A percentile compares a stretch with the other conserved stretches of the same genome.
phyloP scores from a whole-genome alignment of 1,284 basidiomycete species.

The Cutaneotrichosporon sp. region DNA sequence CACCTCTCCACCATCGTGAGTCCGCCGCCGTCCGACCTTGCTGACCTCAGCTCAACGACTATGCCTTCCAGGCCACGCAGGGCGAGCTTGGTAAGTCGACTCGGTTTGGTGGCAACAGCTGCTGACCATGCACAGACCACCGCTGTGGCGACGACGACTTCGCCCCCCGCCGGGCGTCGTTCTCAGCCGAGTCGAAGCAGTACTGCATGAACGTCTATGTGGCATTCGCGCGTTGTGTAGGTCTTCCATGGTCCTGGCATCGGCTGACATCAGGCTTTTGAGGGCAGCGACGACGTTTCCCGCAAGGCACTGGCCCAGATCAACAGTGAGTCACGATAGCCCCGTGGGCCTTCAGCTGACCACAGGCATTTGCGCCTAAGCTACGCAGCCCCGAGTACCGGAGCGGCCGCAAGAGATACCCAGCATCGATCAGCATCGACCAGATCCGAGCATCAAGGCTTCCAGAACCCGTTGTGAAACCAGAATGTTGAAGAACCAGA shows the following conservation, averaged over 20 bases:
- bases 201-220: slow-evolving; percentile 3
- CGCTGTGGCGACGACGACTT: neutral
- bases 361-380: no score
- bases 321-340: neutral
- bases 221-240: neutral
- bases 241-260: neutral
- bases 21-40: neutral
- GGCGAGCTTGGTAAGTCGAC: neutral
- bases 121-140: neutral
- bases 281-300: neutral
- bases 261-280: neutral
- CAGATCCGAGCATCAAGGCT: no score
- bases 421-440: no score
- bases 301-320: neutral
- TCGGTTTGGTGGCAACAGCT: neutral
- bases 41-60: neutral
- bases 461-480: no score
- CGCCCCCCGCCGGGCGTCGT: neutral
- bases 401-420: no score
- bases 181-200: slow-evolving; percentile 1
- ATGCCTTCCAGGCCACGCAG: neutral
- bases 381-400: no score
- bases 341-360: neutral
- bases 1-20: neutral
- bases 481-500: no score